Evolutionary conservation across 306 rosid species (phyloP).

Genomic region (Trifolium dubium): DNA sequence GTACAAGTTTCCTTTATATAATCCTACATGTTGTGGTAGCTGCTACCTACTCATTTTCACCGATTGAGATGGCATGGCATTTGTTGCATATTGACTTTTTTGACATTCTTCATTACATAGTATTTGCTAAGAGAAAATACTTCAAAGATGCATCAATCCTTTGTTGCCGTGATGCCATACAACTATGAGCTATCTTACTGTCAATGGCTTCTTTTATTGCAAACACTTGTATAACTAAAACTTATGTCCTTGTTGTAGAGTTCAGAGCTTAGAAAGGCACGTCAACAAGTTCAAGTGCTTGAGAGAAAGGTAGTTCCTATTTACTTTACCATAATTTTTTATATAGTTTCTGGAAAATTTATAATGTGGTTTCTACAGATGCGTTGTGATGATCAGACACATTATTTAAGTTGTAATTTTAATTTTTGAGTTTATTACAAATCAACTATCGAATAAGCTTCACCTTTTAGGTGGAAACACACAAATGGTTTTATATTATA

Average conservation of each 20-base stretch:
- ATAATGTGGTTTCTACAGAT: not conserved
- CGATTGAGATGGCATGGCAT: conserved; percentile 35
- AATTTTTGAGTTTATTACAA: not conserved
- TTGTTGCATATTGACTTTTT: conserved; percentile 18
- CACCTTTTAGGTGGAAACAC: not conserved
- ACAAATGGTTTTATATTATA: not conserved
- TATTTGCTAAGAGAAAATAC: conserved; percentile 25
- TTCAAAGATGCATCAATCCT: conserved; percentile 26
- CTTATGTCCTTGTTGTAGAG: conserved; percentile 58
- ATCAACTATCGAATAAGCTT: not conserved
- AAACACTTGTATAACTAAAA: conserved; percentile 28
- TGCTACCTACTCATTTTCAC: conserved; percentile 33
- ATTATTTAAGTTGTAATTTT: conserved; percentile 20
- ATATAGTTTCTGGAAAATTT: conserved; percentile 19
- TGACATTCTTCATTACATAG: conserved; percentile 2
- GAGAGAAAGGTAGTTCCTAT: conserved; percentile 71
- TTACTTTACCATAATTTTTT: conserved; percentile 13
- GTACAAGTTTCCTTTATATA: conserved; percentile 24
- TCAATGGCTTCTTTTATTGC: conserved; percentile 33
- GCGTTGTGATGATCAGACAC: conserved; percentile 26
- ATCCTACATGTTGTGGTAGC: not conserved
- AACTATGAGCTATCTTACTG: conserved; percentile 26
- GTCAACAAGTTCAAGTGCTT: conserved; percentile 69
- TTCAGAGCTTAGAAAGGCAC: conserved; percentile 64
- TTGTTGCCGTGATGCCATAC: conserved; percentile 32